Evolutionary conservation across 805 yeast genomes (phyloP).

Genomic region (Nakazawaea wyomingensis): DNA sequence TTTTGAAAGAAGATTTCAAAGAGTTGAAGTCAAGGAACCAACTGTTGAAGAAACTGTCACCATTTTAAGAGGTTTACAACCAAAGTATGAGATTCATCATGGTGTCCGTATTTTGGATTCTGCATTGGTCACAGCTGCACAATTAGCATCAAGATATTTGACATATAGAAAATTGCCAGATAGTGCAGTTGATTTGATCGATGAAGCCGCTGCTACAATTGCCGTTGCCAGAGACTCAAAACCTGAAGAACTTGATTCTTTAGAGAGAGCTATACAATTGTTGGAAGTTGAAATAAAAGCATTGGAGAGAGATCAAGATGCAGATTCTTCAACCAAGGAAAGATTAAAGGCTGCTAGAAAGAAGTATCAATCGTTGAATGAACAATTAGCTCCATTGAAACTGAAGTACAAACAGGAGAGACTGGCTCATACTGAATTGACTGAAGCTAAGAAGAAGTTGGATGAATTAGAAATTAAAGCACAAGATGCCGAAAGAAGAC

Average conservation of each 20-base stretch:
- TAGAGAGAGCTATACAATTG: conserved; percentile 88
- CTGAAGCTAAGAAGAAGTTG: conserved; percentile 80
- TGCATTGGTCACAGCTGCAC: conserved; percentile 92
- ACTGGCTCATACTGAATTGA: conserved; percentile 86
- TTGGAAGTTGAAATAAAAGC: conserved; percentile 96
- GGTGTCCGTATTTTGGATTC: conserved; percentile 95
- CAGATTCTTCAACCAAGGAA: conserved; percentile 78
- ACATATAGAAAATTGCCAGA: conserved; percentile 96
- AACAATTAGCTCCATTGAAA: conserved; percentile 76
- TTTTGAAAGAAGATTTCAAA: conserved; percentile 96
- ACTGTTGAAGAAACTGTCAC: conserved; percentile 91
- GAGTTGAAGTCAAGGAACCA: conserved; percentile 93
- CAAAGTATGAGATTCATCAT: conserved; percentile 93
- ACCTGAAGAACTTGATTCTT: conserved; percentile 92
- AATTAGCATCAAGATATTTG: conserved; percentile 86
- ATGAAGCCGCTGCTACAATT: conserved; percentile 94
- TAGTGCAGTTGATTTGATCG: conserved; percentile 93
- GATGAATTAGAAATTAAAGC: conserved; percentile 94
- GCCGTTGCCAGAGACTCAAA: conserved; percentile 98
- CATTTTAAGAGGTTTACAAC: conserved; percentile 92
- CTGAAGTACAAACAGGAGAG: conserved; percentile 84
- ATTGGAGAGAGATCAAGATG: conserved; percentile 88
- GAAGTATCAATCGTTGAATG: conserved; percentile 78
- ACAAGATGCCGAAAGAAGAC: conserved; percentile 93
- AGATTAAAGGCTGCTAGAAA: conserved; percentile 75